These are phyloP conservation scores for Geranomyces michiganensis DNA, from an alignment of 192 early-diverging fungal genomes.

Conservation along the genomic window DNA sequence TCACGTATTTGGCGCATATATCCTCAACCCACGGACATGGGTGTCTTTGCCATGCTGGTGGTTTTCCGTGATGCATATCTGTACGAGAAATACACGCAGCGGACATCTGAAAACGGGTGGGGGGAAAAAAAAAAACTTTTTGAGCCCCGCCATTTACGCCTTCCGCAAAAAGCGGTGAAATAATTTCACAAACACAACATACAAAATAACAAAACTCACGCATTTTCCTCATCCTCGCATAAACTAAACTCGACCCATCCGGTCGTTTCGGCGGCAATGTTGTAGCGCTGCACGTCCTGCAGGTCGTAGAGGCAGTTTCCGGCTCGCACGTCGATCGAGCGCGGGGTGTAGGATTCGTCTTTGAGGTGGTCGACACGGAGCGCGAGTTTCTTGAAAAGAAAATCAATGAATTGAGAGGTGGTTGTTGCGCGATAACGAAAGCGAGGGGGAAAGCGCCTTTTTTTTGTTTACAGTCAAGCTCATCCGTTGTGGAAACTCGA, in stretches of 20 bases:
- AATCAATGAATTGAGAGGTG: background rate
- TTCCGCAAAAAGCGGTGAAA: too few species aligned
- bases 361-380: slow-evolving; percentile 70
- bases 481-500: slow-evolving; percentile 69
- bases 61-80: slow-evolving; percentile 71
- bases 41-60: slow-evolving; percentile 85
- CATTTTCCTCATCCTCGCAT: slow-evolving; percentile 40
- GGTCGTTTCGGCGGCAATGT: slow-evolving; percentile 53
- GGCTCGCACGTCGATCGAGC: slow-evolving; percentile 62
- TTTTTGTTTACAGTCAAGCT: slow-evolving; percentile 52
- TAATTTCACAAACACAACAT: too few species aligned
- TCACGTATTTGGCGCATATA: slow-evolving; percentile 62
- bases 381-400: slow-evolving; percentile 31
- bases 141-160: too few species aligned
- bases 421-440: background rate
- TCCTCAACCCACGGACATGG: slow-evolving; percentile 75
- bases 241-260: slow-evolving; percentile 76
- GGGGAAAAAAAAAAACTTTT: too few species aligned
- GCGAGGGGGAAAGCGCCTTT: background rate
- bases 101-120: slow-evolving; percentile 30
- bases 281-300: slow-evolving; percentile 50
- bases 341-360: slow-evolving; percentile 85
- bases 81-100: slow-evolving; percentile 65
- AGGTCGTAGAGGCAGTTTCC: slow-evolving; percentile 72
- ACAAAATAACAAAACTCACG: too few species aligned